Conservation (phyloP, 2,329 filamentous ascomycete species). For the Cadophora gregata region DNA sequence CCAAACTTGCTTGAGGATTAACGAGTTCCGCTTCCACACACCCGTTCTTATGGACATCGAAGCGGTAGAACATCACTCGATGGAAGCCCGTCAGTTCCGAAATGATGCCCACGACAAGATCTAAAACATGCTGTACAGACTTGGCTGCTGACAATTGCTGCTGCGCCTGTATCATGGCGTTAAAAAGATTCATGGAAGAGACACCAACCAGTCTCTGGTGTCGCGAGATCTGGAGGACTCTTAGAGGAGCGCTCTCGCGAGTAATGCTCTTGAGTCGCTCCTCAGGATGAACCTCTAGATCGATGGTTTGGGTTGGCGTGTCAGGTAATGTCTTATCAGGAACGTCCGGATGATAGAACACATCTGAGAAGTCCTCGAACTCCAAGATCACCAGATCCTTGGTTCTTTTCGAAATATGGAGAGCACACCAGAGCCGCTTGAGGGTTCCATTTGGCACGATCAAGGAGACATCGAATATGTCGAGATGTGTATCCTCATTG, state of each 20-base stretch:
- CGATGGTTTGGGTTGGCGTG: conserved; percentile 19
- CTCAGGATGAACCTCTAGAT: conserved; percentile 28
- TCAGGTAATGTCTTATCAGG: conserved; percentile 26
- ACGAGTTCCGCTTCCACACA: conserved; percentile 39
- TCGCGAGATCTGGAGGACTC: conserved; percentile 31
- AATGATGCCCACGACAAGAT: conserved; percentile 37
- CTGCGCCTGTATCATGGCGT: conserved; percentile 36
- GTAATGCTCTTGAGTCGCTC: conserved; percentile 35
- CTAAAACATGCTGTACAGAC: conserved; percentile 31
- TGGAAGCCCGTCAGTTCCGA: conserved; percentile 39
- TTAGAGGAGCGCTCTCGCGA: conserved; percentile 30
- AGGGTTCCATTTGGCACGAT: conserved; percentile 19
- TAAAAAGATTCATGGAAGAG: conserved; percentile 37
- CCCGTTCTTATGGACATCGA: conserved; percentile 39
- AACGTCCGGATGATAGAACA: conserved; percentile 30
- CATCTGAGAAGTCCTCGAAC: conserved; percentile 36
- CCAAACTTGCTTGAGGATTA: conserved; percentile 34
- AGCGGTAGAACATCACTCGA: conserved; percentile 40
- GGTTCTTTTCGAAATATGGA: conserved; percentile 31
- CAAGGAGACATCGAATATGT: conserved; percentile 32
- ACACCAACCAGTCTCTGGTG: conserved; percentile 26
- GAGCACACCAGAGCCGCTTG: conserved; percentile 36
- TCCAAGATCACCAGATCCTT: conserved; percentile 36
- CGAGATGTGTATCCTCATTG: conserved; percentile 30
- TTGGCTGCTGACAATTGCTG: conserved; percentile 28